Base-by-base conservation (phyloP, 805 yeast species). In the Candida stauntonica region DNA sequence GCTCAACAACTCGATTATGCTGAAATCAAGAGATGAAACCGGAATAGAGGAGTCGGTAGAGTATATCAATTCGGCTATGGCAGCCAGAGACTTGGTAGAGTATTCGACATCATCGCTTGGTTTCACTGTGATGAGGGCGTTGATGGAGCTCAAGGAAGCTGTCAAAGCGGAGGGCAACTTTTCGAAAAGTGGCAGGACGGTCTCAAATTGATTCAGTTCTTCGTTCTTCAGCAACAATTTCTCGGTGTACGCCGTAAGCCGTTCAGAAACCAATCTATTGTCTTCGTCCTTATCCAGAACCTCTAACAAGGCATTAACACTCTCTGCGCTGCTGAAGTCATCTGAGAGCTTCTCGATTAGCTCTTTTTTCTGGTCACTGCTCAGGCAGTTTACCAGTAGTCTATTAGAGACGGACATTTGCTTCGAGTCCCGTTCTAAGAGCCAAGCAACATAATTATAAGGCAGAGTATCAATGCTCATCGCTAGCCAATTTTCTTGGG, bases 1-100 rank as follows among this genome's bases (percentile, higher is more conserved):
- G 0, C 70, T 60, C 15, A 73, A 44, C 23, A 61, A 63, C n/a
- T 61, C 31, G 11, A 64, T 51, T 8, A 68, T 48, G 7, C 66
- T 31, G 12, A 40, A 35, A 35, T 63, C 64, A 1, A 66, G 31
- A 3, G 38, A 19, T 5, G 38, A 16, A 21, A 21, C 24, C 11
- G 7, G 9, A 21, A 21, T 21, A 11, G 24, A 7, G 11, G 7
- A 8, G 11, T 21, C 24, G 7, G 24, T 21, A 7, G 51, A 40
- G 15, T 33, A 42, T 12, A 52, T 21, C 24, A 21, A 21, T 21
- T 21, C 24, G 7, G 24, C 24, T 21, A 21, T 8, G n/a, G n/a
- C n/a, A n/a, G n/a, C n/a, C n/a, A 8, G 24, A 21, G 24, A 21
- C 24, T 11, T 8, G 11, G 24, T 21, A 21, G 7, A 8, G 24